Conservation (phyloP, 1,139 yeast genomes). For the Geotrichum carabidarum region DNA sequence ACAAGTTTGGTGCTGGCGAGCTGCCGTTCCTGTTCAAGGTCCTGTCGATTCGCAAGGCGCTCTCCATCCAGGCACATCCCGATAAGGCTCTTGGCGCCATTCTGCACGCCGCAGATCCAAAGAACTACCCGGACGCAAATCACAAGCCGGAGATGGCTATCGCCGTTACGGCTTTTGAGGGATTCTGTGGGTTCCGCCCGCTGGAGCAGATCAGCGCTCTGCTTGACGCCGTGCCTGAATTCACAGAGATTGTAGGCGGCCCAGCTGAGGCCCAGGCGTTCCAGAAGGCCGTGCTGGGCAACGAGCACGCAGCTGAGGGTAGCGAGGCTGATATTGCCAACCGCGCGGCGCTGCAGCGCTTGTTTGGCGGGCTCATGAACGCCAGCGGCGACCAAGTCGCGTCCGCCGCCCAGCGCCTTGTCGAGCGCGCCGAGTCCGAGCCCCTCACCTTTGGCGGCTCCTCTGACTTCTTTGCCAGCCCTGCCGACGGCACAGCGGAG, state of each 20-base stretch:
- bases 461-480: constrained; percentile 21
- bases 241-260: constrained; percentile 62
- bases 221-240: constrained; percentile 68
- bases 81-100: constrained; percentile 77
- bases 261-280: constrained; percentile 50
- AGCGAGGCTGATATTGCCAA: constrained; percentile 38
- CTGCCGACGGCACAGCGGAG: constrained; percentile 3
- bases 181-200: constrained; percentile 97
- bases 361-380: constrained; percentile 81
- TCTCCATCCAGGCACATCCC: constrained; percentile 96
- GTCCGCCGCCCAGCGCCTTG: constrained; percentile 55
- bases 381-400: constrained; percentile 54
- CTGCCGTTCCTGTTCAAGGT: constrained; percentile 93
- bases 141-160: constrained; percentile 99
- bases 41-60: constrained; percentile 82
- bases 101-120: constrained; percentile 77
- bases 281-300: constrained; percentile 40
- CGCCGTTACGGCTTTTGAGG: constrained; percentile 92
- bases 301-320: constrained; percentile 49
- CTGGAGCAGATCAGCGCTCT: constrained; percentile 66
- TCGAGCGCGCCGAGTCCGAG: constrained; percentile 50
- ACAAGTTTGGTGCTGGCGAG: constrained; percentile 68
- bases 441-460: constrained; percentile 35
- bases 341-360: constrained; percentile 61
- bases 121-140: constrained; percentile 93